Base-by-base conservation (phyloP, 2,329 filamentous ascomycete species). In the Calcarisporium arbuscula region DNA sequence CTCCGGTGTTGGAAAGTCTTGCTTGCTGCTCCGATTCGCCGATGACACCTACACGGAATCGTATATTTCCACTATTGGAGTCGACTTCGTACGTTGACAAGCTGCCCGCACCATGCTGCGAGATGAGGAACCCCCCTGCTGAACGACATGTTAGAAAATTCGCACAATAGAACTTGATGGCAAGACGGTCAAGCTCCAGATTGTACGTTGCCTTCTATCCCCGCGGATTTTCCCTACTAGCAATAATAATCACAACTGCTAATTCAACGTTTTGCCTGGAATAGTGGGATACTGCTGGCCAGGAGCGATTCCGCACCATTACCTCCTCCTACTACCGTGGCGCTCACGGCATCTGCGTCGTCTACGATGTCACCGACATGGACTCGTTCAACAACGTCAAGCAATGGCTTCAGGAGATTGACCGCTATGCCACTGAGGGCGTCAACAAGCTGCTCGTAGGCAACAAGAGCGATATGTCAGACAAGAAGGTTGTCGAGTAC, bases 301-400 rank as follows among this genome's bases (percentile, higher is more conserved):
- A 98, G 71, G 92, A 98, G 71, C 88, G 92, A 58, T 98, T 98
- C 87, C 84, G 92, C 64, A 98, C 92, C 56, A 98, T 98, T 72
- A 98, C 92, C 44, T 96, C 90, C 27, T 96, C 92, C 43, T 98
- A 98, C 78, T 98, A 98, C 76, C 87, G 92, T 60, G 92, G 92
- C 57, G 92, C 92, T 50, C 92, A 96, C 70, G 92, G 92, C 54
- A 98, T 98, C 70, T 98, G 92, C 70, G 90, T 98, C 52, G 92
- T 98, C 62, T 98, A 96, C 77, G 92, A 98, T 81, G 92, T 98
- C 59, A 98, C 92, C 51, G 92, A 98, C 65, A 95, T 96, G 90
- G 92, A 96, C 65, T 95, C 87, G 19, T 98, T 98, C 86, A 96
- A 98, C 82, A 98, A 96, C 72, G 92, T 98, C 56, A 96, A 98